A percentile compares a stretch with the other conserved stretches of the same genome.
Conservation (phyloP, 2,329 filamentous ascomycete species). For the Penicillium paneum region DNA sequence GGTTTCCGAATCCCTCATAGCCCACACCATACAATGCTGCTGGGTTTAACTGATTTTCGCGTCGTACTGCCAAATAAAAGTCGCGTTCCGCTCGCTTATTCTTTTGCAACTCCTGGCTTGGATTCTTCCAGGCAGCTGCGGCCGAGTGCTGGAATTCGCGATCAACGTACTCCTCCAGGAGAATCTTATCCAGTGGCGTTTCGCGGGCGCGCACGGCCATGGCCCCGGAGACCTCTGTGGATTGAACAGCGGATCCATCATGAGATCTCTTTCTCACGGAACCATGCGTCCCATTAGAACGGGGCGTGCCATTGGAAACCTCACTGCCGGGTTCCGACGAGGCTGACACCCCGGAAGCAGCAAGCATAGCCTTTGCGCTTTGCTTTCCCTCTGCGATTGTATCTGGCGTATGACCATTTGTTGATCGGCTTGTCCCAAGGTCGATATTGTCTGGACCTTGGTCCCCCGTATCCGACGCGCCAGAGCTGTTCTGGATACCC, state of each 20-base stretch:
- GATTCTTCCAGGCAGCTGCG: slow-evolving; percentile 50
- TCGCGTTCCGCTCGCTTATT: slow-evolving; percentile 65
- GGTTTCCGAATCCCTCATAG: slow-evolving; percentile 87
- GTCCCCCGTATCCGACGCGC: slow-evolving; percentile 21
- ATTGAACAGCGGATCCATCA: slow-evolving; percentile 54
- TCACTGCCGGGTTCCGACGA: slow-evolving; percentile 28
- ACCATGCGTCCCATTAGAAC: slow-evolving; percentile 47
- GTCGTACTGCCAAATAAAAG: slow-evolving; percentile 65
- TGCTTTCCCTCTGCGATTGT: slow-evolving; percentile 58
- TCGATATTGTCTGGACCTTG: slow-evolving; percentile 24
- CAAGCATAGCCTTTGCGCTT: slow-evolving; percentile 58
- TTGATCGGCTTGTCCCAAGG: slow-evolving; percentile 22
- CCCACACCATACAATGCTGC: slow-evolving; percentile 64
- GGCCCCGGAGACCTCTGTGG: slow-evolving; percentile 33
- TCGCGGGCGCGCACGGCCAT: slow-evolving; percentile 39
- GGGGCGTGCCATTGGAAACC: slow-evolving; percentile 28
- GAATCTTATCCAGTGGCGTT: slow-evolving; percentile 47
- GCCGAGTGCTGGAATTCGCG: slow-evolving; percentile 61
- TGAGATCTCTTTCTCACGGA: slow-evolving; percentile 57
- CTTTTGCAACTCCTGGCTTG: slow-evolving; percentile 57
- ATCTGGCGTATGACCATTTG: slow-evolving; percentile 36
- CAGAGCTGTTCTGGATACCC: slow-evolving; percentile 26
- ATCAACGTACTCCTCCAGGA: slow-evolving; percentile 63
- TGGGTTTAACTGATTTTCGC: slow-evolving; percentile 56
- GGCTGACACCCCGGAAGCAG: slow-evolving; percentile 45